phyloP scores from a whole-genome alignment of 1,284 basidiomycete genomes.

The Rhodofomes roseus region DNA sequence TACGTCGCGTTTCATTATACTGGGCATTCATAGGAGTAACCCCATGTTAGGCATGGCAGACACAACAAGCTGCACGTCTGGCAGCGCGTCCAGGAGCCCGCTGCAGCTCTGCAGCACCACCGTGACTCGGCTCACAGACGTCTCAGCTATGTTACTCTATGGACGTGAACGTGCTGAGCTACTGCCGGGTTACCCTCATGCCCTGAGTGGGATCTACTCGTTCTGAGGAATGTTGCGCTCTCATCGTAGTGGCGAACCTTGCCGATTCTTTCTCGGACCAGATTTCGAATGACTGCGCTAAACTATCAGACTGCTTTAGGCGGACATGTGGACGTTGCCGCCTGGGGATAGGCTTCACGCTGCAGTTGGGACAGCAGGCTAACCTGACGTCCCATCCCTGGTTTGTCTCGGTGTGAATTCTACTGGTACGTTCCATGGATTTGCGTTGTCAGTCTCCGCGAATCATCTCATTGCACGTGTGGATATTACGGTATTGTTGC shows the following conservation, averaged over 20 bases:
- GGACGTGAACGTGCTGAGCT: constrained; percentile 88
- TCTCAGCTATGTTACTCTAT: constrained; percentile 62
- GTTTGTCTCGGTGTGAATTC: constrained; percentile 40
- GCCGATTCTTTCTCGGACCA: constrained; percentile 69
- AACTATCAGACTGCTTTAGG: constrained; percentile 38
- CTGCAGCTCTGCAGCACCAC: constrained; percentile 45
- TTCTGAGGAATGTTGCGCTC: constrained; percentile 29
- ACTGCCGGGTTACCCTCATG: constrained; percentile 74
- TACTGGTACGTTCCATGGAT: constrained; percentile 31
- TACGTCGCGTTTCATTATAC: constrained; percentile 31
- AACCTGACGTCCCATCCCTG: constrained; percentile 25
- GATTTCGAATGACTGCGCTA: not conserved
- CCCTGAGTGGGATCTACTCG: constrained; percentile 14
- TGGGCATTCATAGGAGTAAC: not conserved
- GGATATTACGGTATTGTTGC: constrained; percentile 51
- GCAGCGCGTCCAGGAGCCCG: constrained; percentile 45
- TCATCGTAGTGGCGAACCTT: constrained; percentile 82
- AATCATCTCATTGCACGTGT: constrained; percentile 79
- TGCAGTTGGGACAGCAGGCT: constrained; percentile 60
- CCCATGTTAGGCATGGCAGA: constrained; percentile 64
- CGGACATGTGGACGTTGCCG: constrained; percentile 77
- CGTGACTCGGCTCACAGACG: constrained; percentile 41
- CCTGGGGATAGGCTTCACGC: constrained; percentile 67
- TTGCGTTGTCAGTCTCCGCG: constrained; percentile 79
- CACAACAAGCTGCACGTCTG: constrained; percentile 82